These are phyloP conservation scores for Nidularia pulvinata DNA, from an alignment of 768 basidiomycete genomes.

Conservation along the genomic window DNA sequence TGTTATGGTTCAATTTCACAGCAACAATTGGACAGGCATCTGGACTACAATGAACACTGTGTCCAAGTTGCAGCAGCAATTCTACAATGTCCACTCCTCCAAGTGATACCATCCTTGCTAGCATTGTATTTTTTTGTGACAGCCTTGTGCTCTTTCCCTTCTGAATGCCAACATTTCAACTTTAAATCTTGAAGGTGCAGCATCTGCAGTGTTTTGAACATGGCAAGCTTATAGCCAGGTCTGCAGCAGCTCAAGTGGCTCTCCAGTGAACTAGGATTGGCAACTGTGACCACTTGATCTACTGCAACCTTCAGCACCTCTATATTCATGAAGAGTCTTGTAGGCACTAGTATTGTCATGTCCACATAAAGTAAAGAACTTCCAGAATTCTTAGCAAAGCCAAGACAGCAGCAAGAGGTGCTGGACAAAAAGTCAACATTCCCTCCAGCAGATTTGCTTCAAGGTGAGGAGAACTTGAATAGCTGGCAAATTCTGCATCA, in stretches of 20 bases:
- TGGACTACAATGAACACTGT: background rate
- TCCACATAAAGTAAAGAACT: background rate
- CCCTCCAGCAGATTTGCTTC: background rate
- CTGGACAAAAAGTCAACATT: background rate
- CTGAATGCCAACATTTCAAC: background rate
- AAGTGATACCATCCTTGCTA: background rate
- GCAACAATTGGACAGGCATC: background rate
- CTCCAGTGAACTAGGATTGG: background rate
- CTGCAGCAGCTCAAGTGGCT: background rate
- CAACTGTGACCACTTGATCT: background rate
- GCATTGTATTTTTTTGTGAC: background rate
- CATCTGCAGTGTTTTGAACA: background rate
- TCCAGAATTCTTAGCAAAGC: background rate
- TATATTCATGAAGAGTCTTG: background rate
- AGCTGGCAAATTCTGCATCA: background rate
- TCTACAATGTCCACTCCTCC: background rate
- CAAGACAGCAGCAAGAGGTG: background rate
- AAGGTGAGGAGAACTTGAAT: background rate
- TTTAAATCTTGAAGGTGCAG: background rate
- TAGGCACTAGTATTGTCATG: background rate
- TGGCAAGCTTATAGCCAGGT: background rate
- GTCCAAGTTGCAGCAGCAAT: background rate
- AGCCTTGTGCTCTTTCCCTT: background rate
- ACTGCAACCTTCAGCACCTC: background rate
- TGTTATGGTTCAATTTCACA: background rate